A percentile compares a stretch with the other conserved stretches of the same genome.
Evolutionary conservation across 179 eudicot species (phyloP).

Genomic region (Silene noctiflora): DNA sequence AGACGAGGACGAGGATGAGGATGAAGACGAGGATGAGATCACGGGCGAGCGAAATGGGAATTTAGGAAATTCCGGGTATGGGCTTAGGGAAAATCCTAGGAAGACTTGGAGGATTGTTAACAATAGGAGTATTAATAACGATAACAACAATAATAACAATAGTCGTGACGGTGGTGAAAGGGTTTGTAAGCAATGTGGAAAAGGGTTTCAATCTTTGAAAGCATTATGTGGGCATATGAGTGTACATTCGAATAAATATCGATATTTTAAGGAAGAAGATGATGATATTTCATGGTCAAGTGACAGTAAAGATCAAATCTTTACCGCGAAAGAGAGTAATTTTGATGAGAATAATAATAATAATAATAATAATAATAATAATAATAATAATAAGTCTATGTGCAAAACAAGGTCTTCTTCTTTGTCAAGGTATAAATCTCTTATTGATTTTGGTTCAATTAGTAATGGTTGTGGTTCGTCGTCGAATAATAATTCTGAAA

Average conservation of each 20-base stretch:
- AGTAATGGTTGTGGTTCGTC: constrained; percentile 24
- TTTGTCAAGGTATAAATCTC: constrained; percentile 32
- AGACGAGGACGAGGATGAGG: not conserved
- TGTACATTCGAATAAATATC: constrained; percentile 61
- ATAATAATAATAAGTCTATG: not conserved
- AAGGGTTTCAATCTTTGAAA: constrained; percentile 68
- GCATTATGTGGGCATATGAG: constrained; percentile 98
- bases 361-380: constrained; percentile 20
- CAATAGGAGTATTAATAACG: not conserved
- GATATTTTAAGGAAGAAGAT: constrained; percentile 33
- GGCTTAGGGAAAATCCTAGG: constrained; percentile 64
- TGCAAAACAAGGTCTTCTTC: constrained; percentile 22
- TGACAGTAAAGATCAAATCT: constrained; percentile 28
- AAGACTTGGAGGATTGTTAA: constrained; percentile 65
- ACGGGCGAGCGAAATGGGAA: not conserved
- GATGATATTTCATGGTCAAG: constrained; percentile 36
- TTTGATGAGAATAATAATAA: constrained; percentile 10
- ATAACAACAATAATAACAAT: not conserved
- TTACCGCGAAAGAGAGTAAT: not conserved
- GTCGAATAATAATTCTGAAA: constrained; percentile 47
- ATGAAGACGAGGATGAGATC: not conserved
- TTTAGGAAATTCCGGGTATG: constrained; percentile 39
- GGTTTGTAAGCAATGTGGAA: constrained; percentile 81
- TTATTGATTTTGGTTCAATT: not conserved
- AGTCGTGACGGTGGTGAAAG: constrained; percentile 26